These are phyloP conservation scores for Sporormia fimetaria DNA, from an alignment of 495 filamentous ascomycete genomes.

Conservation along the genomic window DNA sequence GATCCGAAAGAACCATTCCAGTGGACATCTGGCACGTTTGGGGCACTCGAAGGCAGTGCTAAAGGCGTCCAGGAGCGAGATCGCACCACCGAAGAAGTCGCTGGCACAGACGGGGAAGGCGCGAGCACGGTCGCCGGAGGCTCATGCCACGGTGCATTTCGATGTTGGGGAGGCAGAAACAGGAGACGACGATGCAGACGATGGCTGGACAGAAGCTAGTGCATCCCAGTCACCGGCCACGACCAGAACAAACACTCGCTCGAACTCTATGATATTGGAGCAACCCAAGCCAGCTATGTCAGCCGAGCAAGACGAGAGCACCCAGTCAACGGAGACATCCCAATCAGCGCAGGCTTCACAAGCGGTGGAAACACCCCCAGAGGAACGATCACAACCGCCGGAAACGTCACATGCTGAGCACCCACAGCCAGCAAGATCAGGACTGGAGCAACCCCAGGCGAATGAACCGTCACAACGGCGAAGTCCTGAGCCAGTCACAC, in stretches of 20 bases:
- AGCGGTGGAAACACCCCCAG: conserved; percentile 2
- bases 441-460: background rate
- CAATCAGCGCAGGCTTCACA: too few relatives aligned
- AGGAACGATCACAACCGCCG: background rate
- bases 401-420: background rate
- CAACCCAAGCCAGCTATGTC: conserved; percentile 8
- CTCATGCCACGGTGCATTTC: conserved; percentile 25
- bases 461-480: background rate
- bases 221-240: conserved; percentile 34
- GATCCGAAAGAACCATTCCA: conserved; percentile 32
- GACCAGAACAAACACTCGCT: conserved; percentile 34
- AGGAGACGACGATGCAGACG: conserved; percentile 25
- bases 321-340: too few relatives aligned
- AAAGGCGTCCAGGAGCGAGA: conserved; percentile 29
- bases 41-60: conserved; percentile 26
- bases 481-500: background rate
- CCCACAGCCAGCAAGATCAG: too few relatives aligned
- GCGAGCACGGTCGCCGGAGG: conserved; percentile 14
- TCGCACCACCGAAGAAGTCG: conserved; percentile 15
- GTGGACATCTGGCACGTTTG: conserved; percentile 28
- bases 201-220: conserved; percentile 36
- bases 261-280: conserved; percentile 30
- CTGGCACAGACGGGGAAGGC: conserved; percentile 14
- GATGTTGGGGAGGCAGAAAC: conserved; percentile 22
- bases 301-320: background rate